Conservation (phyloP, 1,284 basidiomycete species). For the Sporisorium sorghi region DNA sequence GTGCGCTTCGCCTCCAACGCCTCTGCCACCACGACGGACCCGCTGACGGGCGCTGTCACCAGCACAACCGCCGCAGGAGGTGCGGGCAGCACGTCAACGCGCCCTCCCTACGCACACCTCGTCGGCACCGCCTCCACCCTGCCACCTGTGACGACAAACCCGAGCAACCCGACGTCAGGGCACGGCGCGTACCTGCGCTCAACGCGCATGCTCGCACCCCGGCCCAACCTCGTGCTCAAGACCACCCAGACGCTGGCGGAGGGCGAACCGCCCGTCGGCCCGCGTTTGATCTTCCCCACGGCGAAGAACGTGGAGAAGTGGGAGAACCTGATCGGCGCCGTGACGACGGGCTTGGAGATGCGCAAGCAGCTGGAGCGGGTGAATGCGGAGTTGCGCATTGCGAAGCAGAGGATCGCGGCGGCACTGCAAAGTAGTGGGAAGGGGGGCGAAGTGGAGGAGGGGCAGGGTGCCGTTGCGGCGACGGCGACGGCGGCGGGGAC, state of each 20-base stretch:
- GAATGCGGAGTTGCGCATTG: constrained; percentile 49
- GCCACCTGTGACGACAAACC: constrained; percentile 58
- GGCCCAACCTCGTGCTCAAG: constrained; percentile 55
- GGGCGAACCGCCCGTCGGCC: constrained; percentile 56
- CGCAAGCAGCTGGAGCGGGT: constrained; percentile 66
- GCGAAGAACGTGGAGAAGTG: constrained; percentile 66
- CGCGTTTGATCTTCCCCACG: constrained; percentile 65
- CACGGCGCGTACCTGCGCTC: constrained; percentile 68
- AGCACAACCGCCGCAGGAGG: constrained; percentile 6
- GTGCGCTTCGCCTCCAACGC: constrained; percentile 55
- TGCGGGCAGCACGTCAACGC: constrained; percentile 10
- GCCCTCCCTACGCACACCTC: constrained; percentile 64
- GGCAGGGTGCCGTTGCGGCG: not conserved
- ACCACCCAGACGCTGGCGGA: constrained; percentile 62
- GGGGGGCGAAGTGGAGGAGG: not conserved
- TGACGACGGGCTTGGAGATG: constrained; percentile 66
- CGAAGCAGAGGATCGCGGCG: constrained; percentile 37
- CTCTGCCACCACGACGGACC: constrained; percentile 1
- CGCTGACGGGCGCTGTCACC: not conserved
- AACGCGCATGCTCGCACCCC: constrained; percentile 62
- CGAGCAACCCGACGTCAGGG: constrained; percentile 48
- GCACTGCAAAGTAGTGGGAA: constrained; percentile 15
- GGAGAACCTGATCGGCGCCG: constrained; percentile 68
- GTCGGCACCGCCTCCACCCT: constrained; percentile 63
- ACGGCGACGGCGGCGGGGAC: not conserved